Evolutionary conservation across 805 yeast genomes (phyloP).

Genomic region (Lipomyces chichibuensis): DNA sequence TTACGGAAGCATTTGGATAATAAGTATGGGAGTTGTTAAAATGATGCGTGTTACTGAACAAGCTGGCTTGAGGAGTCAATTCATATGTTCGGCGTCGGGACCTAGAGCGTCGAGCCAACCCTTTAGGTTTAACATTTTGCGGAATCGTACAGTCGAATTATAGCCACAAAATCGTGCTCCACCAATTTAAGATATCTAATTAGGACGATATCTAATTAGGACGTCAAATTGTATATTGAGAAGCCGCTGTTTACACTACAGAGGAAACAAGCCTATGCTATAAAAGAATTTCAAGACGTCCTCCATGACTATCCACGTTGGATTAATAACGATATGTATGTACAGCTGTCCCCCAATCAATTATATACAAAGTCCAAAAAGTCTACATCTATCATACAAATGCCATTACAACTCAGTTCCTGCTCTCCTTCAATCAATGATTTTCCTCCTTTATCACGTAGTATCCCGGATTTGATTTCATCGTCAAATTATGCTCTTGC

Average conservation of each 20-base stretch:
- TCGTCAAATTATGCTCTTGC: conserved; percentile 55
- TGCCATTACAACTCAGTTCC: neutral
- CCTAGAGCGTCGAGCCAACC: neutral
- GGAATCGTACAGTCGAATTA: too few species aligned
- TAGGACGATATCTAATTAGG: too few species aligned
- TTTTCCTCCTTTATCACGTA: conserved; percentile 46
- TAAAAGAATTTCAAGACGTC: neutral
- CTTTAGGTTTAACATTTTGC: neutral
- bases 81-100: neutral
- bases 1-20: neutral
- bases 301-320: neutral
- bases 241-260: too few species aligned
- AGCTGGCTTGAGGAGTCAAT: too few species aligned
- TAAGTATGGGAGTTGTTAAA: neutral
- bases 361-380: neutral
- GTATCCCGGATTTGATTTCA: conserved; percentile 71
- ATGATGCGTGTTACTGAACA: neutral
- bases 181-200: too few species aligned
- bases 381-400: neutral
- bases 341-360: neutral
- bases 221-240: too few species aligned
- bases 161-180: too few species aligned
- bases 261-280: too few species aligned
- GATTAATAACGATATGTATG: neutral
- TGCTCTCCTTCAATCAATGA: neutral